Conservation (phyloP, 2,329 filamentous ascomycete genomes). For the Cordyceps farinosa region DNA sequence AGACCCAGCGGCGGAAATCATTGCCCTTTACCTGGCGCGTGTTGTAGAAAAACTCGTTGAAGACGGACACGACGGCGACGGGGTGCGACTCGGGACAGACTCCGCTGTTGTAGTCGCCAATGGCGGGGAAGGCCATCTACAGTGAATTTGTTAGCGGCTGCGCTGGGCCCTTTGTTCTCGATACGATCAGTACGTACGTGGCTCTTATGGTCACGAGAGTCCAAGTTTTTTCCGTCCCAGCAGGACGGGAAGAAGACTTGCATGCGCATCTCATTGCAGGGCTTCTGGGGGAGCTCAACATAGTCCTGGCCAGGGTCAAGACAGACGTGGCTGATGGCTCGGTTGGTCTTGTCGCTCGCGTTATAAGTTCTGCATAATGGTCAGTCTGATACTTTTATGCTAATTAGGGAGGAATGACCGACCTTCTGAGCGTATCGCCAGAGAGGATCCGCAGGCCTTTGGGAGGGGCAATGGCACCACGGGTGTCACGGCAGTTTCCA, state of each 20-base stretch:
- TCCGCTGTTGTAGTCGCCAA: slow-evolving; percentile 28
- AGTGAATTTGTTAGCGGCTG: not conserved
- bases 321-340: slow-evolving; percentile 55
- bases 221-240: slow-evolving; percentile 58
- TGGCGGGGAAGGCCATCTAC: slow-evolving; percentile 29
- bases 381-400: not conserved
- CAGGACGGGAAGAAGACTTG: slow-evolving; percentile 59
- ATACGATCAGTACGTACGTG: slow-evolving; percentile 39
- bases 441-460: slow-evolving; percentile 63
- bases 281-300: slow-evolving; percentile 50
- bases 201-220: slow-evolving; percentile 51
- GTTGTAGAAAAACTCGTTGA: slow-evolving; percentile 46
- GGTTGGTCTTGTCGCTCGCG: slow-evolving; percentile 40
- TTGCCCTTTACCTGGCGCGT: slow-evolving; percentile 27
- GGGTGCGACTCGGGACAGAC: slow-evolving; percentile 42
- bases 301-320: slow-evolving; percentile 46
- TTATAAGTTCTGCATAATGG: slow-evolving; percentile 36
- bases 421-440: slow-evolving; percentile 50
- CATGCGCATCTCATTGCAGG: slow-evolving; percentile 50
- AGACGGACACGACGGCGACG: slow-evolving; percentile 41
- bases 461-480: slow-evolving; percentile 53
- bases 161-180: not conserved
- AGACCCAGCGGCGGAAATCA: slow-evolving; percentile 27
- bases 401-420: not conserved
- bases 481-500: slow-evolving; percentile 22